Conservation (phyloP, 2,329 filamentous ascomycete genomes). For the Diaporthe ilicicola region DNA sequence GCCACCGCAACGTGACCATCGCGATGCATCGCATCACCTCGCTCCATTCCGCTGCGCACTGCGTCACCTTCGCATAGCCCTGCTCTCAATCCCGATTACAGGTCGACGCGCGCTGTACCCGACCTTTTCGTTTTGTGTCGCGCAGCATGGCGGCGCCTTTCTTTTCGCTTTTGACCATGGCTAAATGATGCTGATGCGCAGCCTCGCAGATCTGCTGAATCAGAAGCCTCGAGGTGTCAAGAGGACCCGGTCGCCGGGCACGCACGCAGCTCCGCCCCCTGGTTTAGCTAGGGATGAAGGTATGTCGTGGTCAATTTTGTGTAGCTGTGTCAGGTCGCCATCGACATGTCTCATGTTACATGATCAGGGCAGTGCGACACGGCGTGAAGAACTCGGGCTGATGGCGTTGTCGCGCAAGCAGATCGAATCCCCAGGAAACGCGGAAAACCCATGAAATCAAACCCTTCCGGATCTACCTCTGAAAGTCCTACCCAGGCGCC, state of each 20-base stretch:
- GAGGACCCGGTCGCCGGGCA: slow-evolving; percentile 79
- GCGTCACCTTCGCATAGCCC: neutral
- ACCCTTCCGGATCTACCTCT: slow-evolving; percentile 58
- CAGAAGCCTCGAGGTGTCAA: slow-evolving; percentile 75
- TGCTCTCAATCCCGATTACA: slow-evolving; percentile 1
- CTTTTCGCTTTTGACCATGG: slow-evolving; percentile 9
- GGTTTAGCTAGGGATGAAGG: slow-evolving; percentile 75
- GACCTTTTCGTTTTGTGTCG: neutral
- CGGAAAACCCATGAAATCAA: slow-evolving; percentile 70
- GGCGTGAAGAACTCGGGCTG: slow-evolving; percentile 43
- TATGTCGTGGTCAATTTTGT: slow-evolving; percentile 63
- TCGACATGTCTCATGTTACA: slow-evolving; percentile 43
- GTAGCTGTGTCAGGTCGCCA: slow-evolving; percentile 46
- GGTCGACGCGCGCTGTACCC: slow-evolving; percentile 10
- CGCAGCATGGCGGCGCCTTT: slow-evolving; percentile 27
- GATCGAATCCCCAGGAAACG: slow-evolving; percentile 63
- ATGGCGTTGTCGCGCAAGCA: slow-evolving; percentile 47
- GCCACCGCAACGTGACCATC: slow-evolving; percentile 18
- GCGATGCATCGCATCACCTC: slow-evolving; percentile 26
- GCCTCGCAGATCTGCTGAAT: slow-evolving; percentile 56
- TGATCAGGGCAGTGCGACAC: slow-evolving; percentile 43
- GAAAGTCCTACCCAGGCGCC: slow-evolving; percentile 66
- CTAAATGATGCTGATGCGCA: slow-evolving; percentile 41
- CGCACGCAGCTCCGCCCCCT: slow-evolving; percentile 61
- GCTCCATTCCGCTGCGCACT: slow-evolving; percentile 1